A percentile compares a stretch with the other conserved stretches of the same genome.
These are phyloP conservation scores for Elsinoe ampelina DNA, from an alignment of 2,329 filamentous ascomycete genomes.

Conservation along the genomic window DNA sequence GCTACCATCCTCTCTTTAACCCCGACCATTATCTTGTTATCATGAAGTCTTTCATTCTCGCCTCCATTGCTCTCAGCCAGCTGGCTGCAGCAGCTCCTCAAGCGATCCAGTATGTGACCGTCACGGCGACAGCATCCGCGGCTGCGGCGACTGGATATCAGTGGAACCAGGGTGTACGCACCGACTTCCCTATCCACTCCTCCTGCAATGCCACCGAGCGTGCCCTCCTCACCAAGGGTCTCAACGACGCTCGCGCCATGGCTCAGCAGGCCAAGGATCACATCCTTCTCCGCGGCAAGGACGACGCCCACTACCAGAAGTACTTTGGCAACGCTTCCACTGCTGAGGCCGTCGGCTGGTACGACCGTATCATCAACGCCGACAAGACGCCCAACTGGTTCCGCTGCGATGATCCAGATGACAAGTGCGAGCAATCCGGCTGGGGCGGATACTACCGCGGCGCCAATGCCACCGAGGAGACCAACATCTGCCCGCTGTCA, in stretches of 20 bases:
- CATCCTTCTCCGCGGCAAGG: slow-evolving; percentile 48
- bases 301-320: slow-evolving; percentile 52
- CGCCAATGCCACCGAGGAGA: slow-evolving; percentile 54
- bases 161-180: background rate
- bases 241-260: slow-evolving; percentile 50
- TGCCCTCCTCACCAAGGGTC: slow-evolving; percentile 45
- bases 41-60: slow-evolving; percentile 7
- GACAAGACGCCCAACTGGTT: slow-evolving; percentile 51
- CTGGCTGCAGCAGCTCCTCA: slow-evolving; percentile 1
- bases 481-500: slow-evolving; percentile 58
- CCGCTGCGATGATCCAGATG: slow-evolving; percentile 59
- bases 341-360: slow-evolving; percentile 52
- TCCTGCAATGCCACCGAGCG: slow-evolving; percentile 58
- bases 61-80: background rate
- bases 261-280: slow-evolving; percentile 55
- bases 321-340: slow-evolving; percentile 57
- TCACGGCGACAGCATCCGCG: background rate
- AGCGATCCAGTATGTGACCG: slow-evolving; percentile 5
- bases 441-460: slow-evolving; percentile 63
- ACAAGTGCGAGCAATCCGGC: slow-evolving; percentile 46
- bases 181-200: slow-evolving; percentile 44
- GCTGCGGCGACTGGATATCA: background rate
- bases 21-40: background rate
- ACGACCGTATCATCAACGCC: slow-evolving; percentile 49
- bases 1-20: background rate